These are phyloP conservation scores for Epichloe coenophiala DNA, from an alignment of 2,329 filamentous ascomycete species.

Conservation along the genomic window DNA sequence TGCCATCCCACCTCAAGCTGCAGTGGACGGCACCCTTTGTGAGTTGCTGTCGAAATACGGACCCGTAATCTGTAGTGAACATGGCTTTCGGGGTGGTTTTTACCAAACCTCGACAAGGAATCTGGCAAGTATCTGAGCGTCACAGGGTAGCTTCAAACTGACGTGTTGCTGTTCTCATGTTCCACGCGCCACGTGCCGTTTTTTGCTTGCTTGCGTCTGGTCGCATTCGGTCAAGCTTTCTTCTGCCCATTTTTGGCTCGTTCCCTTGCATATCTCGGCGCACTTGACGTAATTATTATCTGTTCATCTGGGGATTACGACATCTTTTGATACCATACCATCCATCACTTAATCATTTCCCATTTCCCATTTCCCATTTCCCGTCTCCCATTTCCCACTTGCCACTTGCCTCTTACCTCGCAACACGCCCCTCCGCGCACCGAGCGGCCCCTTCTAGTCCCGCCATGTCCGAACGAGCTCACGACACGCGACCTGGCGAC, in stretches of 20 bases:
- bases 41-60: no score
- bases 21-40: no score
- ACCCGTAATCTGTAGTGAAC: no score
- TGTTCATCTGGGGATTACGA: neutral
- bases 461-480: conserved; percentile 11
- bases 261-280: neutral
- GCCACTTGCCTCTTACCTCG: neutral
- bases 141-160: no score
- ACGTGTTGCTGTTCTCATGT: neutral
- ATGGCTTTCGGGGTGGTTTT: no score
- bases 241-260: neutral
- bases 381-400: no score
- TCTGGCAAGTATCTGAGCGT: no score
- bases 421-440: neutral
- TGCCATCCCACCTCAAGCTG: no score
- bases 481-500: conserved; percentile 10
- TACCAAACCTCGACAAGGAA: no score
- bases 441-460: neutral
- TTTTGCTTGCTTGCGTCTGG: neutral
- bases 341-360: neutral
- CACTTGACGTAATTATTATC: neutral
- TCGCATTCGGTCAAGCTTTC: neutral
- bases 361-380: no score
- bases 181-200: neutral
- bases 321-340: neutral